Conservation (phyloP, 352 stramenopile genomes). For the Phytophthora cajani region DNA sequence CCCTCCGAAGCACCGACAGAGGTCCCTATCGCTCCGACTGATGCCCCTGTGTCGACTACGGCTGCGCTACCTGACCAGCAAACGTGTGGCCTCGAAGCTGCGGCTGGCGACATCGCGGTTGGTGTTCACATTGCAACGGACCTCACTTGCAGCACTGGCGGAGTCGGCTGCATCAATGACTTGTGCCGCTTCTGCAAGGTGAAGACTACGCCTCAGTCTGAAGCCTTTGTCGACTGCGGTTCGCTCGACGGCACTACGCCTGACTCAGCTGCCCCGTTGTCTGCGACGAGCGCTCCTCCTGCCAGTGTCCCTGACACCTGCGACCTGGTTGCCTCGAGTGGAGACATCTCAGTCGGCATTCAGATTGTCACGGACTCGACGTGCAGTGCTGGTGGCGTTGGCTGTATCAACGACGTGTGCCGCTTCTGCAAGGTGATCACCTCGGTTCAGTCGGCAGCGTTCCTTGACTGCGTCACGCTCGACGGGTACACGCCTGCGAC, state of each 20-base stretch:
- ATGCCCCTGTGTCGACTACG: constrained; percentile 1
- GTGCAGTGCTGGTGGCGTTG: constrained; percentile 34
- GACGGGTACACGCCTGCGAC: constrained; percentile 15
- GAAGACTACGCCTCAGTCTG: constrained; percentile 26
- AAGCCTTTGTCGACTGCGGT: constrained; percentile 26
- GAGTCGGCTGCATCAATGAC: constrained; percentile 44
- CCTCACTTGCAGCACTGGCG: constrained; percentile 30
- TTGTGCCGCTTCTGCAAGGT: constrained; percentile 57
- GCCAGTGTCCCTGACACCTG: neutral
- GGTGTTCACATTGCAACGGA: constrained; percentile 43
- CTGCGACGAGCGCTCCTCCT: neutral
- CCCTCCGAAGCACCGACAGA: neutral
- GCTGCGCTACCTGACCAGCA: neutral
- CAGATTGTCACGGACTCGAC: constrained; percentile 31
- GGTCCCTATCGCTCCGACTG: neutral
- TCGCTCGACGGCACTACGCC: constrained; percentile 3
- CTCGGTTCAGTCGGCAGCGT: constrained; percentile 30
- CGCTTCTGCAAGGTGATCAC: constrained; percentile 46
- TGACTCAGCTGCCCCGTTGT: constrained; percentile 1
- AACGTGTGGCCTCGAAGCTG: constrained; percentile 16
- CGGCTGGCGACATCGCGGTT: constrained; percentile 31
- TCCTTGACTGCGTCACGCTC: constrained; percentile 26
- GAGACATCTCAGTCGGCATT: constrained; percentile 39
- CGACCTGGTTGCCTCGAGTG: constrained; percentile 18
- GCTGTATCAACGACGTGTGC: constrained; percentile 44